These are phyloP conservation scores for Arthonia radiata DNA, from an alignment of 495 filamentous ascomycete genomes.

Conservation along the genomic window DNA sequence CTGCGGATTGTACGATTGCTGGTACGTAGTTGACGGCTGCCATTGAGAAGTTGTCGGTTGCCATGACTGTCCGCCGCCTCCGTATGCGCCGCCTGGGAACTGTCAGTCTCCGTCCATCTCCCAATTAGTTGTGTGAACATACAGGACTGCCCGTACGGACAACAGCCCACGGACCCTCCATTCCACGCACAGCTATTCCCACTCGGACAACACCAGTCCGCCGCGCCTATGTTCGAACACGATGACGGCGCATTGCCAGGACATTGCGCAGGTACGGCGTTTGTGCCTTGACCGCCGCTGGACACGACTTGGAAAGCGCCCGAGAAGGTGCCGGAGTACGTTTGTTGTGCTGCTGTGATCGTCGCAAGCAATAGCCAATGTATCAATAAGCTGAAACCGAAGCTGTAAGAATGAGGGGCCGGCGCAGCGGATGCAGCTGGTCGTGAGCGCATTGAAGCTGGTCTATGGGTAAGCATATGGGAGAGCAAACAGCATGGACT, in stretches of 20 bases:
- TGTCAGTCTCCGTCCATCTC: background rate
- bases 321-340: slow-evolving; percentile 8
- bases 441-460: no score
- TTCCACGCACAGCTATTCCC: slow-evolving; percentile 10
- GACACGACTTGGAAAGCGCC: slow-evolving; percentile 9
- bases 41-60: background rate
- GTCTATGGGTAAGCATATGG: no score
- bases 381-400: no score
- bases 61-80: background rate
- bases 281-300: slow-evolving; percentile 3
- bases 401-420: no score
- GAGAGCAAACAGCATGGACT: no score
- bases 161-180: slow-evolving; percentile 12
- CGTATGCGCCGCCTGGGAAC: background rate
- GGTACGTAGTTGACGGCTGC: slow-evolving; percentile 5
- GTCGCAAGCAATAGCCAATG: no score
- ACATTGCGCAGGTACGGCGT: slow-evolving; percentile 9
- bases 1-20: no score
- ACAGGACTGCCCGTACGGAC: slow-evolving; percentile 11
- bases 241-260: slow-evolving; percentile 10
- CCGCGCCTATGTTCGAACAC: slow-evolving; percentile 9
- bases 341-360: slow-evolving; percentile 3
- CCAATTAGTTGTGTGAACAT: background rate
- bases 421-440: no score
- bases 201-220: slow-evolving; percentile 15